Percentiles rank a stretch among this genome's conserved stretches.
Conservation (phyloP, 2,329 filamentous ascomycete genomes). For the Trichothecium sympodiale region DNA sequence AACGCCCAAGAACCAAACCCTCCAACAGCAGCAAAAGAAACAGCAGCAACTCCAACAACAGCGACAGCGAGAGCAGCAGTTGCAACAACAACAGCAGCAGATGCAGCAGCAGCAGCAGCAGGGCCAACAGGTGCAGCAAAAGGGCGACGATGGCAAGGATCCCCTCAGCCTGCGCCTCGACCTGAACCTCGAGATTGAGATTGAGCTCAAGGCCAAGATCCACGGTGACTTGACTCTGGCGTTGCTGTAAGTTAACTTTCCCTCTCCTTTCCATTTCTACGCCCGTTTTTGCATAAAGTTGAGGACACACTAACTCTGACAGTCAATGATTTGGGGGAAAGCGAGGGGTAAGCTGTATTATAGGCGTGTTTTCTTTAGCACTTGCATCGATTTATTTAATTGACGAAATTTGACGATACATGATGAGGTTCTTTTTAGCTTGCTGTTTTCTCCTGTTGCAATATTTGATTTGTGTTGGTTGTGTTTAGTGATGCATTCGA, state of each 20-base stretch:
- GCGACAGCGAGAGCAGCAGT: slow-evolving; percentile 4
- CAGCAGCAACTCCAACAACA: slow-evolving; percentile 3
- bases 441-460: too few relatives aligned
- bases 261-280: not conserved
- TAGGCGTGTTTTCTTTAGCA: too few relatives aligned
- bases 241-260: slow-evolving; percentile 44
- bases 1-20: slow-evolving; percentile 6
- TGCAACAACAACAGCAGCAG: slow-evolving; percentile 1
- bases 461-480: too few relatives aligned
- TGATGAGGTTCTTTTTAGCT: too few relatives aligned
- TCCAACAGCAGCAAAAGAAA: slow-evolving; percentile 4
- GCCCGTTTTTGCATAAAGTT: not conserved
- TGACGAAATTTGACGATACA: too few relatives aligned
- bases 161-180: slow-evolving; percentile 34
- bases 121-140: slow-evolving; percentile 2
- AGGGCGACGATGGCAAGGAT: slow-evolving; percentile 5
- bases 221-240: slow-evolving; percentile 65
- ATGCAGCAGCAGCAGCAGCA: slow-evolving; percentile 1
- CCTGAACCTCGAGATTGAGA: slow-evolving; percentile 68
- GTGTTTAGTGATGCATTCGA: too few relatives aligned
- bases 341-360: too few relatives aligned
- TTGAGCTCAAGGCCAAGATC: slow-evolving; percentile 69
- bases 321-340: too few relatives aligned
- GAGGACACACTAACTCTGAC: too few relatives aligned
- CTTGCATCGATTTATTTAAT: too few relatives aligned